Evolutionary conservation across 306 rosid species (phyloP).

Genomic region (Gleditsia sinensis): DNA sequence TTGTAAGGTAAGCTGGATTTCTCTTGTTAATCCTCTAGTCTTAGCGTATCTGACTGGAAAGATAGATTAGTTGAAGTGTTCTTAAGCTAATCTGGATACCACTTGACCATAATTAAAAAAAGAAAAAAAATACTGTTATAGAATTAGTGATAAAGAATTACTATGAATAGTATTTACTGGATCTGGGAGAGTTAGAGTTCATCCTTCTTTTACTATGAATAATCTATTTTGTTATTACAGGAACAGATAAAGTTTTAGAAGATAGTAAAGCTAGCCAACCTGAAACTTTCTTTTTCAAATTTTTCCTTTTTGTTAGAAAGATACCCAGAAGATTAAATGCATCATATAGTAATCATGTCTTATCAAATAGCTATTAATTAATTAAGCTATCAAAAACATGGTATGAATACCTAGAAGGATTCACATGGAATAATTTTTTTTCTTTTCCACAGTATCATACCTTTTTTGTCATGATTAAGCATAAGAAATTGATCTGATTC

Average conservation of each 20-base stretch:
- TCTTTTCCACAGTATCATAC: neutral
- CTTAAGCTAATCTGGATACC: no score
- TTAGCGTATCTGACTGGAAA: no score
- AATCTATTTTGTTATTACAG: neutral
- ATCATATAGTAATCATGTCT: constrained; percentile 33
- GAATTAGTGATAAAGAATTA: no score
- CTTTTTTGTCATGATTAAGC: constrained; percentile 42
- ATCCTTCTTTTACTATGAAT: neutral
- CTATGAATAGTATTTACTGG: no score
- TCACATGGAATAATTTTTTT: constrained; percentile 32
- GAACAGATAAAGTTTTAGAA: constrained; percentile 31
- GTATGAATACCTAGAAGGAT: constrained; percentile 15
- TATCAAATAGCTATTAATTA: constrained; percentile 24
- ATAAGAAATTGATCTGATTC: constrained; percentile 31
- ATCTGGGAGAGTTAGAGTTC: neutral
- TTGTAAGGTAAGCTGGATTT: no score
- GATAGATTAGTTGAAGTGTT: no score
- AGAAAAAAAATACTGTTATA: no score
- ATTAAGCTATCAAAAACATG: constrained; percentile 17
- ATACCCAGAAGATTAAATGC: constrained; percentile 33
- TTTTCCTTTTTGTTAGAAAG: constrained; percentile 39
- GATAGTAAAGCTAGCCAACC: constrained; percentile 41
- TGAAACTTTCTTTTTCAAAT: constrained; percentile 23
- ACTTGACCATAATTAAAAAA: no score
- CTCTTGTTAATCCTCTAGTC: no score